These are phyloP conservation scores for Penicillium parvum DNA, from an alignment of 495 filamentous ascomycete genomes.

Conservation along the genomic window DNA sequence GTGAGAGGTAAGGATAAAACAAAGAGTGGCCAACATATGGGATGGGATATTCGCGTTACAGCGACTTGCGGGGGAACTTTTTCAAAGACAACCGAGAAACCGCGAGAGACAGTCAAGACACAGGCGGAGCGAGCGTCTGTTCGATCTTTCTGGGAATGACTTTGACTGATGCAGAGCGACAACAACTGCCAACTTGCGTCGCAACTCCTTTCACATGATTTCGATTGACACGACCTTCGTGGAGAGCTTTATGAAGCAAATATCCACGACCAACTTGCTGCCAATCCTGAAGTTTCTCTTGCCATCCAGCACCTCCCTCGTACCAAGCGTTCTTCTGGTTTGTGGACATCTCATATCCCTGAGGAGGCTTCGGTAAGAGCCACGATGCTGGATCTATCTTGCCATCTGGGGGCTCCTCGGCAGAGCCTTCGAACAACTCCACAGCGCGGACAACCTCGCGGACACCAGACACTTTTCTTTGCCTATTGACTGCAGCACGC, in stretches of 20 bases:
- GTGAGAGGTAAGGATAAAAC: conserved; percentile 15
- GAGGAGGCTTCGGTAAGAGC: conserved; percentile 42
- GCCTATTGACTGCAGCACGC: conserved; percentile 35
- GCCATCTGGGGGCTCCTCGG: conserved; percentile 39
- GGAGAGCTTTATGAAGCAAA: conserved; percentile 31
- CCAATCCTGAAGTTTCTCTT: conserved; percentile 42
- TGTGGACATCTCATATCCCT: conserved; percentile 35
- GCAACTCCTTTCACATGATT: conserved; percentile 29
- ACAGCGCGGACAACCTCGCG: conserved; percentile 23
- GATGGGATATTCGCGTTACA: too few species aligned
- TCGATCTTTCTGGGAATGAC: conserved; percentile 4
- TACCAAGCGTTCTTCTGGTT: conserved; percentile 37
- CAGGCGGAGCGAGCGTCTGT: too few species aligned
- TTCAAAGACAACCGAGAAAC: too few species aligned
- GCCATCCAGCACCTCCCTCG: conserved; percentile 41
- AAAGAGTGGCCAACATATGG: conserved; percentile 3
- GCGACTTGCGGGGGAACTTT: too few species aligned
- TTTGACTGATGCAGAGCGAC: conserved; percentile 15
- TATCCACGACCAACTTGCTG: conserved; percentile 34
- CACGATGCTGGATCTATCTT: conserved; percentile 38
- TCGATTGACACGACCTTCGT: conserved; percentile 37
- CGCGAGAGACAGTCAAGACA: too few species aligned
- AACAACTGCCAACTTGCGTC: conserved; percentile 19
- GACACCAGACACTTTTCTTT: conserved; percentile 27
- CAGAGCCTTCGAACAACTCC: conserved; percentile 34